These are phyloP conservation scores for Cenchrus purpureus DNA, from an alignment of 176 grass and related monocot species.

Conservation along the genomic window DNA sequence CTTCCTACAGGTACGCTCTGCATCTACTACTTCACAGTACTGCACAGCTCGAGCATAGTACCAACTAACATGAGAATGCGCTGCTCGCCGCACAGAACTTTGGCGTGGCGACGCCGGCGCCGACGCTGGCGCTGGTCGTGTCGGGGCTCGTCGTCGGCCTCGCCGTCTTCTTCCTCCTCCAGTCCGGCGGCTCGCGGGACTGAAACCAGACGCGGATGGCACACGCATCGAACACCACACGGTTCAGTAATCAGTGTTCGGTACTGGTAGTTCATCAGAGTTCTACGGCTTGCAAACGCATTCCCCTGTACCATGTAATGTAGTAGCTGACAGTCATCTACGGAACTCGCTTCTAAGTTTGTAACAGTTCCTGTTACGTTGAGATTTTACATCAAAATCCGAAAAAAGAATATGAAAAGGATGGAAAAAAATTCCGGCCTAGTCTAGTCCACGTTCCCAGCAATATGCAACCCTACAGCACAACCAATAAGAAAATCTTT, in stretches of 20 bases:
- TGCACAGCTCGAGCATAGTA: too few species aligned
- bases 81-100: slow-evolving; percentile 63
- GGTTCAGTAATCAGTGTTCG: background rate
- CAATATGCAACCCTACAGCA: too few species aligned
- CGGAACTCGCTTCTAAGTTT: background rate
- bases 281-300: too few species aligned
- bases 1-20: slow-evolving; percentile 60
- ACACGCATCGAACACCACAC: background rate
- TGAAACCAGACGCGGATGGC: background rate
- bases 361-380: background rate
- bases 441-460: too few species aligned
- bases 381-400: background rate
- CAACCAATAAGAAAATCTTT: too few species aligned
- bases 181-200: slow-evolving; percentile 58
- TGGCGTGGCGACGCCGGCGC: slow-evolving; percentile 61
- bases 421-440: too few species aligned
- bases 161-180: slow-evolving; percentile 73
- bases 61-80: background rate
- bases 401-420: too few species aligned
- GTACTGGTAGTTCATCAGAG: too few species aligned
- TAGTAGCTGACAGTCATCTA: background rate
- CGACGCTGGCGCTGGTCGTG: slow-evolving; percentile 60
- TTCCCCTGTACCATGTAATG: background rate
- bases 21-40: too few species aligned
- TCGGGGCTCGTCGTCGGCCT: slow-evolving; percentile 79